Evolutionary conservation across 306 rosid genomes (phyloP).

Genomic region (Prunus persica): Prunus_persica_NCBIv2 NC_034009.1:11205501-11206000

Average conservation of each 20-base stretch:
- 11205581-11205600: slow-evolving; percentile 76
- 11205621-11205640: slow-evolving; percentile 96
- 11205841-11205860: background rate
- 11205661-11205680: slow-evolving; percentile 20
- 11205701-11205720: slow-evolving; percentile 65
- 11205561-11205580: slow-evolving; percentile 79
- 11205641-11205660: slow-evolving; percentile 65
- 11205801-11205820: background rate
- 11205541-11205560: slow-evolving; percentile 89
- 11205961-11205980: no score
- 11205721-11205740: slow-evolving; percentile 69
- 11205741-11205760: slow-evolving; percentile 45
- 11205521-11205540: slow-evolving; percentile 93
- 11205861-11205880: background rate
- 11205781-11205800: background rate
- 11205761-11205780: no score
- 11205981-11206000: background rate
- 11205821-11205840: background rate
- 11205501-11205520: slow-evolving; percentile 77
- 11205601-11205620: slow-evolving; percentile 71
- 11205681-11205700: slow-evolving; percentile 44
- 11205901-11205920: no score
- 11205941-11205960: background rate
- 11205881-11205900: background rate
- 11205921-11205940: no score